Conservation (phyloP, 169 alveolate genomes). For the Plasmodium cynomolgi region DNA sequence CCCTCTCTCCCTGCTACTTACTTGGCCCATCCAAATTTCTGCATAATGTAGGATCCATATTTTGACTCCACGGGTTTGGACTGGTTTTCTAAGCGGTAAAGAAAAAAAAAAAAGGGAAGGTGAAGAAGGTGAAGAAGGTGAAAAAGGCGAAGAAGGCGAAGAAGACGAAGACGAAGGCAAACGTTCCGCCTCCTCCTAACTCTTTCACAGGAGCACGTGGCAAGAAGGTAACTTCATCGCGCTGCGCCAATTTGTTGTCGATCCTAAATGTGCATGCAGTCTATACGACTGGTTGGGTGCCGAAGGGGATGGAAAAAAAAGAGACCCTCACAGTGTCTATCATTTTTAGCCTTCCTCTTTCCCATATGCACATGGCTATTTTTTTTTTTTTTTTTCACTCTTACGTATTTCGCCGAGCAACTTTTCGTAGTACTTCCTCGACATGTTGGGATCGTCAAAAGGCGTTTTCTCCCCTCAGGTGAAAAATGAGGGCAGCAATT, state of each 20-base stretch:
- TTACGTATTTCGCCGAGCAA: conserved; percentile 60
- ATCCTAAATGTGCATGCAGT: neutral
- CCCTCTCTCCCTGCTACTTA: conserved; percentile 13
- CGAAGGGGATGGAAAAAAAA: neutral
- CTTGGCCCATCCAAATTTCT: conserved; percentile 74
- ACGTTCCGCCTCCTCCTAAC: neutral
- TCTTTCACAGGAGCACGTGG: neutral
- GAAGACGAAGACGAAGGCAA: neutral
- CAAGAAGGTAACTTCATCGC: neutral
- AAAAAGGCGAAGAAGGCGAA: neutral
- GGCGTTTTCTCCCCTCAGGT: neutral
- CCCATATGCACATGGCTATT: neutral
- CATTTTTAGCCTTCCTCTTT: neutral
- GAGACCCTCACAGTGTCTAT: neutral
- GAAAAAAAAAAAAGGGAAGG: neutral
- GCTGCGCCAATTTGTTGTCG: neutral
- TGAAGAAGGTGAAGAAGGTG: neutral
- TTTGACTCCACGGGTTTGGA: conserved; percentile 68
- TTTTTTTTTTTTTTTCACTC: conserved; percentile 10
- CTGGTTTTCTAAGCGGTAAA: conserved; percentile 45
- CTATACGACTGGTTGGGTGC: neutral
- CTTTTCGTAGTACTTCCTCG: conserved; percentile 67
- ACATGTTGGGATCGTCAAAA: neutral
- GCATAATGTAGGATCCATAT: conserved; percentile 63
- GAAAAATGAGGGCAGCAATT: neutral